These are phyloP conservation scores for Candida germanica DNA, from an alignment of 805 yeast genomes.

Conservation along the genomic window DNA sequence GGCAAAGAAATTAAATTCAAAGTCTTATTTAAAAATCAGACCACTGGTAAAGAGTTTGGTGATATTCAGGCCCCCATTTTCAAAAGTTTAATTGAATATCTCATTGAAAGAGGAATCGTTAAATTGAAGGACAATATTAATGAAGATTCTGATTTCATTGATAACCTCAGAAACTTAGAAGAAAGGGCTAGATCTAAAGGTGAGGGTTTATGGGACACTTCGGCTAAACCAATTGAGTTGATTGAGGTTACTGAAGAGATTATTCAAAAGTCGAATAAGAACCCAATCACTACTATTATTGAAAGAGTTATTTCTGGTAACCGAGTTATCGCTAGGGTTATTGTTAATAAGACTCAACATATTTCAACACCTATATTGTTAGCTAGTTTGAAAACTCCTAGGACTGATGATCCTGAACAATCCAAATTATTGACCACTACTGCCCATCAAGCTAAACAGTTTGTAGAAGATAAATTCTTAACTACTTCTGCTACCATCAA, in stretches of 20 bases:
- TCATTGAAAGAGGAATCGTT: slow-evolving; percentile 58
- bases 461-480: slow-evolving; percentile 61
- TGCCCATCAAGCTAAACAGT: slow-evolving; percentile 64
- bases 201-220: slow-evolving; percentile 55
- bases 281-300: slow-evolving; percentile 57
- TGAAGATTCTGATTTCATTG: slow-evolving; percentile 37
- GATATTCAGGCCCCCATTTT: slow-evolving; percentile 65
- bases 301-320: slow-evolving; percentile 81
- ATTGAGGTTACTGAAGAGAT: slow-evolving; percentile 30
- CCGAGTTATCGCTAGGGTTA: slow-evolving; percentile 59
- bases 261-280: slow-evolving; percentile 31
- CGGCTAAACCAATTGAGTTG: slow-evolving; percentile 15
- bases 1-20: slow-evolving; percentile 63
- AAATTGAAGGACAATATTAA: slow-evolving; percentile 54
- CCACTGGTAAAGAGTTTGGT: slow-evolving; percentile 63
- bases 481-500: slow-evolving; percentile 53
- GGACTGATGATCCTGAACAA: slow-evolving; percentile 51
- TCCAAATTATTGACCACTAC: slow-evolving; percentile 22
- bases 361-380: slow-evolving; percentile 57
- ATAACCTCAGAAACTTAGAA: slow-evolving; percentile 40
- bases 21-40: slow-evolving; percentile 50
- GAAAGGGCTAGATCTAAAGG: slow-evolving; percentile 48
- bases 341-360: slow-evolving; percentile 49
- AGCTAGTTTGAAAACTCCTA: slow-evolving; percentile 74
- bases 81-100: slow-evolving; percentile 53